A percentile compares a stretch with the other conserved stretches of the same genome.
phyloP scores from a whole-genome alignment of 208 protist species.

The Plasmodiophora brassicae region DNA sequence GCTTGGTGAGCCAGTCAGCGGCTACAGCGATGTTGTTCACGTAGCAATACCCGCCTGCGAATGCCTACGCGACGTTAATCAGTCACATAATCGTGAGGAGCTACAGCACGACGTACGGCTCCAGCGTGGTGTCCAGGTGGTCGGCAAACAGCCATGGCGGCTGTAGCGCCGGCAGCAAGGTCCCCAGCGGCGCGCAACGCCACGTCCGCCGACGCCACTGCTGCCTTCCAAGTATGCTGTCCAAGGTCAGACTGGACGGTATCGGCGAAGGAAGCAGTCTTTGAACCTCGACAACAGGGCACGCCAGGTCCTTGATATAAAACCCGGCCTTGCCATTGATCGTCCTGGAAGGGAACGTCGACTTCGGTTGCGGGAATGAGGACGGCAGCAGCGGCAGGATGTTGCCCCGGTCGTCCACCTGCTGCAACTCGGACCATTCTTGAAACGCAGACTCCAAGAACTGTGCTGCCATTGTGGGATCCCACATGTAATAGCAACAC shows the following conservation, averaged over 20 bases:
- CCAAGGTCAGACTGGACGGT: neutral
- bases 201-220: neutral
- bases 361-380: neutral
- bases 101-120: too few species aligned
- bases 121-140: neutral
- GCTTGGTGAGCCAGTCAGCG: neutral
- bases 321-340: conserved; percentile 6
- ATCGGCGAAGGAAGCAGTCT: neutral
- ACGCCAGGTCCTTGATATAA: conserved; percentile 1
- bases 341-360: neutral
- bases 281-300: neutral
- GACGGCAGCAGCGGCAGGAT: neutral
- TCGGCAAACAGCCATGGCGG: neutral
- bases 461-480: too few species aligned
- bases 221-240: neutral
- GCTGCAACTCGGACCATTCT: neutral
- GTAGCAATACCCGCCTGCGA: too few species aligned
- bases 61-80: too few species aligned
- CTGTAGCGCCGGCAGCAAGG: neutral
- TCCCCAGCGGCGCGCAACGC: neutral
- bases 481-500: too few species aligned
- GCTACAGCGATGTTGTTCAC: neutral
- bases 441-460: neutral
- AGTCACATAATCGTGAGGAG: too few species aligned
- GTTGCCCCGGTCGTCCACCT: neutral